Evolutionary conservation across 1,284 basidiomycete genomes (phyloP), one percentile per base, ranked within the genome.

Genomic region (Tremellales sp.): DNA sequence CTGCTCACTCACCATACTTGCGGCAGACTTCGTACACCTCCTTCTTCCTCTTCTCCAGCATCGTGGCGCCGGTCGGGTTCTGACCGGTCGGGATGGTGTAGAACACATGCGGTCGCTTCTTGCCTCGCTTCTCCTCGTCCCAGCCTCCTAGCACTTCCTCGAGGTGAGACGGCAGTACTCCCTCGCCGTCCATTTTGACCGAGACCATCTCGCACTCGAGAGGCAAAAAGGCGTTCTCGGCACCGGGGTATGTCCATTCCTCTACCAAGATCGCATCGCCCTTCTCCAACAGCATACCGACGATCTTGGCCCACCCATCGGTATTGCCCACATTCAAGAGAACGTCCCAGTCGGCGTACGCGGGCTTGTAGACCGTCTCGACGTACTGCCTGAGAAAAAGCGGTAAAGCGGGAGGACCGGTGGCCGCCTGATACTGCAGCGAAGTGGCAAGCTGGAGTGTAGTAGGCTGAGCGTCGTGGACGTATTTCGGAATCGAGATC

Each of bases 21-120:
- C 84, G 81, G 54, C 85, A 87, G 50, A 90, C 77, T 24, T 82
- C 80, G 69, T 91, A 91, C 48, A 91, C 85, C 46, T 80, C 81
- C 70, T 84, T 81, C 76, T 89, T 89, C 57, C 87, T 78, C 49
- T 78, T 67, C 3, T 73, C 68, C n/a, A 77, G 72, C 81, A 86
- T 84, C 0, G 84, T 85, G 1, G 82, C 78, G 29, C 88, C 88
- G 5, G 83, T 85, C 1, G 87, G 87, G 70, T 75, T 91, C 73
- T 90, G 87, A 10, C 72, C 73, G 3, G 70, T 71, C 0, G 74
- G 72, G 11, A 75, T 63, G 0, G 73, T 72, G 57, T 89, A 89
- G 66, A 89, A 77, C 17, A 90, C 80, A 60, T 81, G 82, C 25
- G 86, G 87, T 33, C 85, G 53, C 41, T 55, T 57, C 39, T 56